phyloP scores from a whole-genome alignment of 805 yeast species.

The Candida xiaguanensis region DNA sequence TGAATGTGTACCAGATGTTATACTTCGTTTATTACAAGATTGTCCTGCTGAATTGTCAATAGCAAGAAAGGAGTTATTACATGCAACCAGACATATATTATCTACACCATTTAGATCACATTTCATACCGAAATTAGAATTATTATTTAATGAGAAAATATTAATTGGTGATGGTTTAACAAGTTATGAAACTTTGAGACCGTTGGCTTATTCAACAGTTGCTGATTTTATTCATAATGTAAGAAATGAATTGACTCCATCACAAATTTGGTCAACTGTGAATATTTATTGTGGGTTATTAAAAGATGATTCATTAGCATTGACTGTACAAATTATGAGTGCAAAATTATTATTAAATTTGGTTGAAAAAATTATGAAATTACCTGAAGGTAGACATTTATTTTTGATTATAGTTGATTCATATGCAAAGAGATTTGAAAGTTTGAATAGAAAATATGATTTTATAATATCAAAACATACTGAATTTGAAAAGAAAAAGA shows the following conservation, averaged over 20 bases:
- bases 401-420: conserved; percentile 85
- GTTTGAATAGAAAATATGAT: conserved; percentile 68
- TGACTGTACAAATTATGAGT: conserved; percentile 94
- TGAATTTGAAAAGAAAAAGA: conserved; percentile 44
- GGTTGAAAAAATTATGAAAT: conserved; percentile 80
- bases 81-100: conserved; percentile 91
- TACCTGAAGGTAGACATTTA: conserved; percentile 82
- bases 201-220: conserved; percentile 89
- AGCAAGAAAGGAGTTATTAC: conserved; percentile 87
- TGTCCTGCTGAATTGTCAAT: conserved; percentile 92
- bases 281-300: conserved; percentile 74
- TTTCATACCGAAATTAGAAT: conserved; percentile 81
- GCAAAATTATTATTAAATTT: conserved; percentile 84
- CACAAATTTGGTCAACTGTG: conserved; percentile 85
- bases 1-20: conserved; percentile 78
- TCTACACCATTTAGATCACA: conserved; percentile 82
- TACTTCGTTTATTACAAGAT: conserved; percentile 82
- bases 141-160: conserved; percentile 81
- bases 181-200: conserved; percentile 82
- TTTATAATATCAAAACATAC: conserved; percentile 62
- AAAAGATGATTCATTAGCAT: conserved; percentile 76
- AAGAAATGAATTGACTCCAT: conserved; percentile 73
- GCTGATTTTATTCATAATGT: conserved; percentile 95
- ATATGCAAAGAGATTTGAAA: conserved; percentile 75
- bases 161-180: conserved; percentile 92